phyloP scores from a whole-genome alignment of 495 filamentous ascomycete genomes.

The Hyaloscypha variabilis region DNA sequence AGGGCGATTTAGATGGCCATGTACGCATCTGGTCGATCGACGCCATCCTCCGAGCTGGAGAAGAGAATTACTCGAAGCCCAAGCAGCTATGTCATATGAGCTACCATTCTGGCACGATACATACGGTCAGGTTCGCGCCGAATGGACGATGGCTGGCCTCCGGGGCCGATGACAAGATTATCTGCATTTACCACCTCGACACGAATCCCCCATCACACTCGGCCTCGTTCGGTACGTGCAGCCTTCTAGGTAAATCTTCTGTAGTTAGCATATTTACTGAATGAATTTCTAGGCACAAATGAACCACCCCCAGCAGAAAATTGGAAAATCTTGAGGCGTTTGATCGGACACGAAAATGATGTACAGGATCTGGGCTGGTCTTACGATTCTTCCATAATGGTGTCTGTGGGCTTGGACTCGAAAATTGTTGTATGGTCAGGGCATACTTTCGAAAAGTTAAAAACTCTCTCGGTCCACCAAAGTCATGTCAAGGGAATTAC shows the following conservation, averaged over 20 bases:
- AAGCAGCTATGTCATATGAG: constrained; percentile 96
- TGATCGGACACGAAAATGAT: constrained; percentile 98
- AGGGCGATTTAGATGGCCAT: constrained; percentile 72
- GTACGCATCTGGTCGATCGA: constrained; percentile 98
- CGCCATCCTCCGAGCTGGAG: constrained; percentile 78
- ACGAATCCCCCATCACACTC: constrained; percentile 73
- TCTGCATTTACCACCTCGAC: constrained; percentile 93
- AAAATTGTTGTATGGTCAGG: constrained; percentile 99
- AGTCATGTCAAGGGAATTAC: constrained; percentile 98
- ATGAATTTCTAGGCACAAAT: constrained; percentile 66
- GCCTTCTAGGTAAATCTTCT: constrained; percentile 5
- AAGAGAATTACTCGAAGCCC: constrained; percentile 72
- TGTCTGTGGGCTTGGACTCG: constrained; percentile 95
- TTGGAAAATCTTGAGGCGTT: constrained; percentile 89
- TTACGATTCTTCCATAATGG: constrained; percentile 90
- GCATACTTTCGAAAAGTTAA: constrained; percentile 96
- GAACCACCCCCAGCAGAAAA: constrained; percentile 93
- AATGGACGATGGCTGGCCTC: constrained; percentile 93
- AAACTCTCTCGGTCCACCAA: constrained; percentile 85
- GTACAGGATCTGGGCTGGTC: constrained; percentile 99
- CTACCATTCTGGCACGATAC: constrained; percentile 96
- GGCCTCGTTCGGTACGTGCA: constrained; percentile 69
- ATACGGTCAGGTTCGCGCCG: constrained; percentile 92
- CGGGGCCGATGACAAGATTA: constrained; percentile 96
- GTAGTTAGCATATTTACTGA: constrained; percentile 21